Conservation (phyloP, 108 stramenopile genomes). For the Cyclotella kingstonii region DNA sequence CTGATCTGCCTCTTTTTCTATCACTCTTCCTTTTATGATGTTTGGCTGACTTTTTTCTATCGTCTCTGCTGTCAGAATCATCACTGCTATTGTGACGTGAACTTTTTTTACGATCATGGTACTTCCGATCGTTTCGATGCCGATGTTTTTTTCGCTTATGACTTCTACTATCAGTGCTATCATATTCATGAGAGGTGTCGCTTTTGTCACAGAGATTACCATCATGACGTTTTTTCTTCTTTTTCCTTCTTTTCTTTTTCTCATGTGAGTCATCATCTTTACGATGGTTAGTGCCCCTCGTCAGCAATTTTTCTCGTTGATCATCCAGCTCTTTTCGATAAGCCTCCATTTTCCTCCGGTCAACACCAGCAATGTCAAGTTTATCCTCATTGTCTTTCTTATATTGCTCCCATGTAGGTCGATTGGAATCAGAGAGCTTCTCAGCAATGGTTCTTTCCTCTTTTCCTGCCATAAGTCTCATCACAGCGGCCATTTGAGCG, state of each 20-base stretch:
- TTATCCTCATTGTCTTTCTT: conserved; percentile 96
- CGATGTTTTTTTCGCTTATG: conserved; percentile 48
- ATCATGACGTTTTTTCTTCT: conserved; percentile 49
- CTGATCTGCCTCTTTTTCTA: conserved; percentile 27
- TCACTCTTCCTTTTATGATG: conserved; percentile 42
- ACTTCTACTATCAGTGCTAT: conserved; percentile 27
- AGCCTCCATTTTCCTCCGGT: conserved; percentile 91
- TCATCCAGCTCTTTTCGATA: conserved; percentile 91
- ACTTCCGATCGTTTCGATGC: conserved; percentile 43
- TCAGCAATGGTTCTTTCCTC: conserved; percentile 92
- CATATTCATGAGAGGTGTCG: conserved; percentile 21
- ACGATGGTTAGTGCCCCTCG: conserved; percentile 65
- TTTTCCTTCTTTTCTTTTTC: conserved; percentile 55
- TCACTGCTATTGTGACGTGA: conserved; percentile 25
- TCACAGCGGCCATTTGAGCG: conserved; percentile 94
- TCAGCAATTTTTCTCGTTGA: conserved; percentile 75
- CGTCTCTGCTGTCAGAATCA: conserved; percentile 45
- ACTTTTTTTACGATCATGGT: conserved; percentile 38
- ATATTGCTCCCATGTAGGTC: conserved; percentile 97
- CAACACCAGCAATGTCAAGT: conserved; percentile 81
- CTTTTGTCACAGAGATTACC: conserved; percentile 25
- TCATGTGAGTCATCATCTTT: conserved; percentile 25
- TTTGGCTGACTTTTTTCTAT: conserved; percentile 39
- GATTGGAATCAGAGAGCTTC: conserved; percentile 92
- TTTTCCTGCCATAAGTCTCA: conserved; percentile 88